Percentiles rank a stretch among this genome's conserved stretches.
Evolutionary conservation across 352 stramenopile species (phyloP).

Genomic region (Globisporangium splendens): DNA sequence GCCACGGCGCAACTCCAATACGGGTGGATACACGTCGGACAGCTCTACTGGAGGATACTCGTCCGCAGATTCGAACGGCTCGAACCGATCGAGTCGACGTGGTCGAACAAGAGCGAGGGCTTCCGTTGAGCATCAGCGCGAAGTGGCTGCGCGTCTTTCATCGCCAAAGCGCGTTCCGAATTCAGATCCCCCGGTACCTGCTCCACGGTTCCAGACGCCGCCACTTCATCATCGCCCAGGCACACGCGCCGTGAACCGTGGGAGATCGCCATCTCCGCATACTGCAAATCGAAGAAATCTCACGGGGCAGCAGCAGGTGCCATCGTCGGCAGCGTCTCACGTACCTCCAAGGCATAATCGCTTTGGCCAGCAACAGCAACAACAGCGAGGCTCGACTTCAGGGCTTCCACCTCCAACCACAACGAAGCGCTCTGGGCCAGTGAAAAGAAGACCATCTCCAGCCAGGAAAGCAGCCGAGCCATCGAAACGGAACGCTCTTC

Average conservation of each 20-base stretch:
- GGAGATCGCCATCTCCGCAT: slow-evolving; percentile 25
- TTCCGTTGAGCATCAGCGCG: slow-evolving; percentile 51
- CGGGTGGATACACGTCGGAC: slow-evolving; percentile 57
- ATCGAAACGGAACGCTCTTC: slow-evolving; percentile 17
- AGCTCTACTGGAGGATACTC: slow-evolving; percentile 66
- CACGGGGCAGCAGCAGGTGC: neutral
- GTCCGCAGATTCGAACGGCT: slow-evolving; percentile 50
- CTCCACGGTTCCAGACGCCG: slow-evolving; percentile 24
- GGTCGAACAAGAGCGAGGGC: slow-evolving; percentile 28
- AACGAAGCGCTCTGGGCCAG: slow-evolving; percentile 3
- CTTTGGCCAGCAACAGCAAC: neutral
- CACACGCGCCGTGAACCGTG: slow-evolving; percentile 16
- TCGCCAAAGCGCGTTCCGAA: slow-evolving; percentile 41
- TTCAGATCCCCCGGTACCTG: slow-evolving; percentile 3
- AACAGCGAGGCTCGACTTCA: neutral
- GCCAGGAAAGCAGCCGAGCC: slow-evolving; percentile 6
- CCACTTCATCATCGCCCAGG: slow-evolving; percentile 16
- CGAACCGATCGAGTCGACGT: slow-evolving; percentile 43
- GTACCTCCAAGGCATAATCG: neutral
- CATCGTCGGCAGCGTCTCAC: neutral
- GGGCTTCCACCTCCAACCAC: neutral
- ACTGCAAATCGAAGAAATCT: neutral
- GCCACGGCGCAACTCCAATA: slow-evolving; percentile 10
- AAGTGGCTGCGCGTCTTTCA: slow-evolving; percentile 46
- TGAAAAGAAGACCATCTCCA: neutral